Evolutionary conservation across 768 basidiomycete species (phyloP).

Genomic region (Macrocybe gigantea): DNA sequence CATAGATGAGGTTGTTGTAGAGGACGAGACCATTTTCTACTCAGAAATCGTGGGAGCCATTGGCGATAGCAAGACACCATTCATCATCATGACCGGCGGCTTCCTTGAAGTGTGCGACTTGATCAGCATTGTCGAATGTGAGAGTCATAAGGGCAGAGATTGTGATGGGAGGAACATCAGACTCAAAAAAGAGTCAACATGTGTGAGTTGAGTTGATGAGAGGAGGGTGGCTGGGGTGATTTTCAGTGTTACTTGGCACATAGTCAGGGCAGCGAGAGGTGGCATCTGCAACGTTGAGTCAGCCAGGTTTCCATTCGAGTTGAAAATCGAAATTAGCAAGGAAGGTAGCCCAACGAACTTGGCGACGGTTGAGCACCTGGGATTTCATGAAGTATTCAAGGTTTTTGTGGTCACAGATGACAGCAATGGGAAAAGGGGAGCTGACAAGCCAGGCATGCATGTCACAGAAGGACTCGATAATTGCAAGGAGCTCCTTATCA

Average conservation of each 20-base stretch:
- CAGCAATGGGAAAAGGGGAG: slow-evolving; percentile 15
- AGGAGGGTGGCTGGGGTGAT: slow-evolving; percentile 17
- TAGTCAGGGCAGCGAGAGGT: too few relatives aligned
- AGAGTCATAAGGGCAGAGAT: slow-evolving; percentile 17
- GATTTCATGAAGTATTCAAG: slow-evolving; percentile 37
- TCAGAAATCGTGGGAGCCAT: too few relatives aligned
- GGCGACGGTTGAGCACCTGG: slow-evolving; percentile 33
- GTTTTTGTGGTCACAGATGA: slow-evolving; percentile 30
- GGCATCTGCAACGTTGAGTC: slow-evolving; percentile 23
- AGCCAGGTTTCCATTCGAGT: slow-evolving; percentile 23
- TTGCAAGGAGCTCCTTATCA: slow-evolving; percentile 47
- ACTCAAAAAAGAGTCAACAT: too few relatives aligned
- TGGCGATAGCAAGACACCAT: slow-evolving; percentile 16
- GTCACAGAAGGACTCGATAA: slow-evolving; percentile 30
- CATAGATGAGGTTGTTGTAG: slow-evolving; percentile 16
- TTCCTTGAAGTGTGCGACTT: slow-evolving; percentile 16
- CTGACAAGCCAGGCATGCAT: slow-evolving; percentile 27
- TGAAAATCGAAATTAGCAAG: slow-evolving; percentile 31
- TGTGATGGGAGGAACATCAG: too few relatives aligned
- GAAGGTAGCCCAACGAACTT: slow-evolving; percentile 41
- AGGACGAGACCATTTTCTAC: slow-evolving; percentile 13
- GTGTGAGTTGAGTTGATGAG: slow-evolving; percentile 20
- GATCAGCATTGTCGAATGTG: slow-evolving; percentile 19
- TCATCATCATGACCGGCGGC: slow-evolving; percentile 14
- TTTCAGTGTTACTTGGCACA: slow-evolving; percentile 22